Base-by-base conservation (phyloP, 2,329 filamentous ascomycete genomes). In the Fusarium nelsonii region DNA sequence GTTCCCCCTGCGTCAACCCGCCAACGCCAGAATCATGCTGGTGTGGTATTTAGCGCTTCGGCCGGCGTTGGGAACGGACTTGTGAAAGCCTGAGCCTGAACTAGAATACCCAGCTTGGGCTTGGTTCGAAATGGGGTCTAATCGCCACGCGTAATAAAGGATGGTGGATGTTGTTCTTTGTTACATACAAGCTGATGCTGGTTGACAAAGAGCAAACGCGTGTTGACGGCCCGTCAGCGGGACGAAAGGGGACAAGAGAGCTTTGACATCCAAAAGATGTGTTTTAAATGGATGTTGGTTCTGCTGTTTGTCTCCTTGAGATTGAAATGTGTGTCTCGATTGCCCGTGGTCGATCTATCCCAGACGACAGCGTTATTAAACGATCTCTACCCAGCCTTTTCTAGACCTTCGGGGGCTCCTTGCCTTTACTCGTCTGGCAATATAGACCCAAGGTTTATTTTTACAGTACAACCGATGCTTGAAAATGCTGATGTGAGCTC, bases 1-100 rank as follows among this genome's bases (percentile, higher is more conserved):
- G 58, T 39, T 52, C 59, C 72, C 72, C 72, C 70, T 74, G 72
- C 72, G 64, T 74, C 70, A 68, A 73, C 72, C 70, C 62, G 66
- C 69, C 69, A 72, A 73, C 71, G 44, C 58, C 63, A 63, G 33
- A 57, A 50, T 55, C 65, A 62, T 58, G 58, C 44, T 63, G 53
- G 69, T 50, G 39, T 54, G 36, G 48, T 32, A 39, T 52, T 55
- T 71, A 70, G 67, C 63, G 67, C 63, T 61, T 65, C 55, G 32
- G 48, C 39, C 30, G 54, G 51, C 20, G 63, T 53, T 58, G 51
- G 16, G 33, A 63, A 58, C 59, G 53, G 59, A 64, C 58, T 55
- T 63, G 23, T 23, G 23, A 23, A 23, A 23, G 23, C 43, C 54
- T 33, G 16, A 57, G 50, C 44, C 58, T 30, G 36, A 57, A 37